Evolutionary conservation across 1,284 basidiomycete genomes (phyloP).

Genomic region (Limonomyces culmigenus): DNA sequence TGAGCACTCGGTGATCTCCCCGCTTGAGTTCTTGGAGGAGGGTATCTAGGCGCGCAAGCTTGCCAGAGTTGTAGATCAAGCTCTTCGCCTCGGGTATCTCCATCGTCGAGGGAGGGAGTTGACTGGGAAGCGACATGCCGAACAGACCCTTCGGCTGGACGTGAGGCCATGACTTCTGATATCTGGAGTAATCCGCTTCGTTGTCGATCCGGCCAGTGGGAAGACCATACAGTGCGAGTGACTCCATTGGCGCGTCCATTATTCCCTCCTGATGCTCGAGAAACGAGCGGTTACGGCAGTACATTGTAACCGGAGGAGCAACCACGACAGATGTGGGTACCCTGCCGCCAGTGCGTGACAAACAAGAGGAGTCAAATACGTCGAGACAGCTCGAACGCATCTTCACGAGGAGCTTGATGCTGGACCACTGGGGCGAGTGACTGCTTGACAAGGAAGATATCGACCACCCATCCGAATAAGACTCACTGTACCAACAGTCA

Average conservation of each 20-base stretch:
- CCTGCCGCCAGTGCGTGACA: slow-evolving; percentile 64
- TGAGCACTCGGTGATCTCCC: slow-evolving; percentile 84
- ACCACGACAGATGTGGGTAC: slow-evolving; percentile 75
- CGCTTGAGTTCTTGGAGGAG: slow-evolving; percentile 87
- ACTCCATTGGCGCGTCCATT: slow-evolving; percentile 52
- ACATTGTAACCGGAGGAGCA: slow-evolving; percentile 68
- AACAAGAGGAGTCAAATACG: too few species aligned
- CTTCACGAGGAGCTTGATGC: too few species aligned
- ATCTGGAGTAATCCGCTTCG: slow-evolving; percentile 30
- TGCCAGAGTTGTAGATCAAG: slow-evolving; percentile 93
- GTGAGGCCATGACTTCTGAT: slow-evolving; percentile 38
- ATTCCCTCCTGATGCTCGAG: slow-evolving; percentile 51
- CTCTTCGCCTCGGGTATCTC: slow-evolving; percentile 91
- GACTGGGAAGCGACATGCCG: slow-evolving; percentile 47
- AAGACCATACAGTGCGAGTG: slow-evolving; percentile 75
- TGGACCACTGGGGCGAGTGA: too few species aligned
- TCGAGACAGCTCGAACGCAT: too few species aligned
- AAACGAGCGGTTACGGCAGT: slow-evolving; percentile 69
- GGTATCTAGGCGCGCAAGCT: slow-evolving; percentile 81
- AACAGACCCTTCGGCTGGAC: slow-evolving; percentile 60
- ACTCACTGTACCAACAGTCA: too few species aligned
- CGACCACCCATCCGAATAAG: too few species aligned
- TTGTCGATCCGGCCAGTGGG: slow-evolving; percentile 55
- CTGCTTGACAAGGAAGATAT: too few species aligned
- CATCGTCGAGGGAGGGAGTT: slow-evolving; percentile 77